Percentiles rank a stretch among this genome's conserved stretches.
Conservation (phyloP, 768 basidiomycete genomes). For the Hortiboletus campestris region DNA sequence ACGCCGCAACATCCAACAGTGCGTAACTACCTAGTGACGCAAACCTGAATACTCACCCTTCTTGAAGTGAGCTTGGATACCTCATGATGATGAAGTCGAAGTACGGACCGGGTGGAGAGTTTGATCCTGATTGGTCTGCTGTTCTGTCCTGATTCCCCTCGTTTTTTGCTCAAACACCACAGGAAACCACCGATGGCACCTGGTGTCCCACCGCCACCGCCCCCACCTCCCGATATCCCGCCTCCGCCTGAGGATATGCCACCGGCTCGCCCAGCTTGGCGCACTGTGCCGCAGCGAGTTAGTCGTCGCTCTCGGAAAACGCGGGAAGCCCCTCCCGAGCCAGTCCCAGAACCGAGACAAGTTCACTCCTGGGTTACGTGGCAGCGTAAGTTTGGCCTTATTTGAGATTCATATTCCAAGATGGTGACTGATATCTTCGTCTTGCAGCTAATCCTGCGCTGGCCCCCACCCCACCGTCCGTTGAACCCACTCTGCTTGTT, state of each 20-base stretch:
- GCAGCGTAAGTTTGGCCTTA: slow-evolving; percentile 53
- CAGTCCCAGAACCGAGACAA: slow-evolving; percentile 39
- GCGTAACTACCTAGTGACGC: slow-evolving; percentile 30
- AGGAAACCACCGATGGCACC: slow-evolving; percentile 45
- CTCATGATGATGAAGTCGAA: slow-evolving; percentile 69
- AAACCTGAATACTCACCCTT: slow-evolving; percentile 3
- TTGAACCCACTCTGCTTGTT: slow-evolving; percentile 58
- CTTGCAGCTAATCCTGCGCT: slow-evolving; percentile 54
- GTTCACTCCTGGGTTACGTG: slow-evolving; percentile 60
- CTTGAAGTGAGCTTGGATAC: slow-evolving; percentile 67
- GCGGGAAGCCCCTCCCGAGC: slow-evolving; percentile 35
- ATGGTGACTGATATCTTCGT: slow-evolving; percentile 5
- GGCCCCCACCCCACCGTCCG: slow-evolving; percentile 59
- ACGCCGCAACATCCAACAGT: slow-evolving; percentile 76
- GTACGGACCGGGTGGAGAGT: slow-evolving; percentile 84
- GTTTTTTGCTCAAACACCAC: background rate
- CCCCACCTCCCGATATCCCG: slow-evolving; percentile 44
- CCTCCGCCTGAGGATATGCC: slow-evolving; percentile 44
- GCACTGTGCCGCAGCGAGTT: slow-evolving; percentile 42
- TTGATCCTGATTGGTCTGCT: slow-evolving; percentile 73
- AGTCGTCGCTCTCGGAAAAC: slow-evolving; percentile 46
- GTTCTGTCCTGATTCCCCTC: background rate
- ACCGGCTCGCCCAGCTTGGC: slow-evolving; percentile 59
- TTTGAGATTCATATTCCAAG: slow-evolving; percentile 6
- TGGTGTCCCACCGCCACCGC: slow-evolving; percentile 41